These are phyloP conservation scores for Trypanosoma cruzi DNA, from an alignment of 208 protist genomes.

Conservation along the genomic window DNA sequence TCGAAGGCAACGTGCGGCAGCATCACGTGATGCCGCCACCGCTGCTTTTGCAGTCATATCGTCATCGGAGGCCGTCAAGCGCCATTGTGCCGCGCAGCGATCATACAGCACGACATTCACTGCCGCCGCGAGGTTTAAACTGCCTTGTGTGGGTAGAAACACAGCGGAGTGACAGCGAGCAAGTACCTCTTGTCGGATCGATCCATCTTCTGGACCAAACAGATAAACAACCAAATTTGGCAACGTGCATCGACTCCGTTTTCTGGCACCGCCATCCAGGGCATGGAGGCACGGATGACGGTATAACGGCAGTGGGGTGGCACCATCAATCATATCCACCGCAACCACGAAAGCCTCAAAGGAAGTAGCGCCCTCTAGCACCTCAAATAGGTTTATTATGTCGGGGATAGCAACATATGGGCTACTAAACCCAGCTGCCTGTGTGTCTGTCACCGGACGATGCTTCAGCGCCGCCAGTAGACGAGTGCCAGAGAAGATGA, in stretches of 20 bases:
- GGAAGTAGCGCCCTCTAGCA: slow-evolving; percentile 9
- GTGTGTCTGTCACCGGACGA: slow-evolving; percentile 41
- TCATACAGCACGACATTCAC: slow-evolving; percentile 82
- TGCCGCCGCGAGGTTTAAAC: slow-evolving; percentile 72
- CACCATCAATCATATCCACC: slow-evolving; percentile 66
- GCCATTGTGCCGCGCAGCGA: slow-evolving; percentile 45
- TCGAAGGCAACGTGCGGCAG: slow-evolving; percentile 12
- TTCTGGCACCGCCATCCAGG: background rate
- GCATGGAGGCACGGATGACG: slow-evolving; percentile 35
- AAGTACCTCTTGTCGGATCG: slow-evolving; percentile 41
- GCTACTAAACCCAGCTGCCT: slow-evolving; percentile 34
- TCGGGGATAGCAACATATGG: slow-evolving; percentile 39
- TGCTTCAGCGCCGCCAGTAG: slow-evolving; percentile 37
- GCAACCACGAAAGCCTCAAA: slow-evolving; percentile 37
- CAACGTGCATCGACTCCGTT: background rate
- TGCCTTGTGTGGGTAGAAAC: slow-evolving; percentile 68
- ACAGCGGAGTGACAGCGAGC: slow-evolving; percentile 60
- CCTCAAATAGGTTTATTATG: slow-evolving; percentile 43
- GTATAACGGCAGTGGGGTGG: slow-evolving; percentile 41
- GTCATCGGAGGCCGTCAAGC: background rate
- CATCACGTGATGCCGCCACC: background rate
- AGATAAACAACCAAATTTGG: slow-evolving; percentile 62
- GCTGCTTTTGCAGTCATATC: slow-evolving; percentile 2
- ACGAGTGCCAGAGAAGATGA: slow-evolving; percentile 62
- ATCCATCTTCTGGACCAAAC: slow-evolving; percentile 67